Conservation (phyloP, 441 rosid genomes). For the Eutrema salsugineum region DNA sequence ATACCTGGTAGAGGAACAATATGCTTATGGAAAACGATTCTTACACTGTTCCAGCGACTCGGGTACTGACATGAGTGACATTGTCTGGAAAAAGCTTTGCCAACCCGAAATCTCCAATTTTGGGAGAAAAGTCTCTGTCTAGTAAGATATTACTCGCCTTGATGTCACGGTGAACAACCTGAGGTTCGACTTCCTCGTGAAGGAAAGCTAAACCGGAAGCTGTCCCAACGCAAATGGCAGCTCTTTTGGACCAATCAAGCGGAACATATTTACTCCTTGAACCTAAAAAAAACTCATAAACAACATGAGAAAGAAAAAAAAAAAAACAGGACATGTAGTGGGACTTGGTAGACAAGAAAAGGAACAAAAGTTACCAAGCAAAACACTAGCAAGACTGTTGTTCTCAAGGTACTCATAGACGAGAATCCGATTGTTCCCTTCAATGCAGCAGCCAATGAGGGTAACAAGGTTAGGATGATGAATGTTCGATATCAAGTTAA, state of each 20-base stretch:
- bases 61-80: slow-evolving; percentile 89
- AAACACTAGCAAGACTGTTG: slow-evolving; percentile 67
- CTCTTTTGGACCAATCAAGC: slow-evolving; percentile 70
- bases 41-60: slow-evolving; percentile 88
- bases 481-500: slow-evolving; percentile 61
- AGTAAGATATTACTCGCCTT: slow-evolving; percentile 93
- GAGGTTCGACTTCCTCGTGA: slow-evolving; percentile 81
- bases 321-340: neutral
- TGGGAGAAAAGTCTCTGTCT: slow-evolving; percentile 67
- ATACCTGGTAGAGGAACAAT: neutral
- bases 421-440: slow-evolving; percentile 61
- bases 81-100: slow-evolving; percentile 92
- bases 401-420: slow-evolving; percentile 86
- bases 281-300: slow-evolving; percentile 39
- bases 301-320: slow-evolving; percentile 1
- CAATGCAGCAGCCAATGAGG: slow-evolving; percentile 79
- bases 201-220: slow-evolving; percentile 81
- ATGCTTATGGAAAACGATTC: slow-evolving; percentile 14
- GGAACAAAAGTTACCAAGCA: slow-evolving; percentile 45
- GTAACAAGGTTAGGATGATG: slow-evolving; percentile 89
- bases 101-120: slow-evolving; percentile 93
- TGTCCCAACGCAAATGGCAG: slow-evolving; percentile 75
- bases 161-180: slow-evolving; percentile 86
- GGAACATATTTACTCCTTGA: slow-evolving; percentile 38
- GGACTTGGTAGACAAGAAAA: neutral